Conservation (phyloP, 805 yeast species). For the Starmerella khaoyaiensis region DNA sequence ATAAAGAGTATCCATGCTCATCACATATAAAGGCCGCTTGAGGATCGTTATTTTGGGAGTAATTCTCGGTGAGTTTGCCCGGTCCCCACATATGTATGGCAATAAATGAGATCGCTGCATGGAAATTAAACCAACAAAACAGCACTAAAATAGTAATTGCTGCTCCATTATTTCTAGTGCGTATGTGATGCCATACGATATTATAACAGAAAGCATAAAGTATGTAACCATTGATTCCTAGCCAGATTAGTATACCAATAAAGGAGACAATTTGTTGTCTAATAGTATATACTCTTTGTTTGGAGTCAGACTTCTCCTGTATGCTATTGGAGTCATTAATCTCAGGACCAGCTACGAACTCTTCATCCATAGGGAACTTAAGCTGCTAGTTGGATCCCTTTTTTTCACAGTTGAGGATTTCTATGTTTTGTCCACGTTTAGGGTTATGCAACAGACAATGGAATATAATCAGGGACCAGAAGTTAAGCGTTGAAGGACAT, state of each 20-base stretch:
- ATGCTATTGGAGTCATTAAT: too few species aligned
- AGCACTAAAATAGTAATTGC: slow-evolving; percentile 17
- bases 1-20: slow-evolving; percentile 57
- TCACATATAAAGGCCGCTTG: slow-evolving; percentile 46
- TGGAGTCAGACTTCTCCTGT: too few species aligned
- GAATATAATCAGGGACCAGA: too few species aligned
- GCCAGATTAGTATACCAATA: slow-evolving; percentile 3
- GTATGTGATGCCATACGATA: slow-evolving; percentile 16
- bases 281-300: too few species aligned
- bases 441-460: too few species aligned
- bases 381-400: too few species aligned
- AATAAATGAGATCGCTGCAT: slow-evolving; percentile 32
- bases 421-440: too few species aligned
- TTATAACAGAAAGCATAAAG: slow-evolving; percentile 20
- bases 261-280: too few species aligned
- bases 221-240: slow-evolving; percentile 16
- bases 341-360: too few species aligned
- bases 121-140: slow-evolving; percentile 10
- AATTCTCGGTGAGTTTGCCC: slow-evolving; percentile 33
- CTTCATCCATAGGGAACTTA: too few species aligned
- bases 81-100: slow-evolving; percentile 42
- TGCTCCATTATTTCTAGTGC: slow-evolving; percentile 6
- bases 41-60: slow-evolving; percentile 4
- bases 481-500: too few species aligned
- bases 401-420: too few species aligned